Base-by-base conservation (phyloP, 257 asterid genomes). In the Solanum piurae region DNA sequence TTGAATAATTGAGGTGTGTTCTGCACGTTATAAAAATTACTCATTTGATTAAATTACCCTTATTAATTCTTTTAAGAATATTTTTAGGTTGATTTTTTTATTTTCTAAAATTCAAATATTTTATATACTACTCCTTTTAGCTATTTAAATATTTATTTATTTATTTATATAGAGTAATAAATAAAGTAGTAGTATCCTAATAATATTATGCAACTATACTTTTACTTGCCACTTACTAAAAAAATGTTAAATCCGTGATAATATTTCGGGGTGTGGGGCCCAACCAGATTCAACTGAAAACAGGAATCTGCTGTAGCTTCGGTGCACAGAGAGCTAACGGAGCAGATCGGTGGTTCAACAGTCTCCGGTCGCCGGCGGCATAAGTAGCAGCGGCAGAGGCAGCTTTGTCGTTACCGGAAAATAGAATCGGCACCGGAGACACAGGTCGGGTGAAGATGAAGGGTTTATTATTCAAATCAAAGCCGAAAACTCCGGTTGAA, bases 401-500 rank as follows among this genome's bases (percentile, higher is more conserved):
- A 29, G 21, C 2, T 40, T 77, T 42, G 37, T 13, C 58, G 27
- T 42, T 25, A 77, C 62, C 25, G 68, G 42, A 27, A 18, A 16
- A 46, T 29, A 46, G 6, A 21, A 80, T 44, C 42, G 68, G 68
- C 14, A 20, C 86, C 31, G 86, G 44, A 49, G 29, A 27, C n/a
- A 7, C 64, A n/a, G 66, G 88, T 90, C 29, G 68, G 64, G 68
- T 16, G 20, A 80, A 82, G 64, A 82, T 82, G 86, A 82, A 82
- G 64, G 68, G 69, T 6, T 82, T 82, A 40, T 71, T 95, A 83
- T 91, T 92, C 90, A 95, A 94, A 90, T 89, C 94, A 13, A 94
- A 93, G 91, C 94, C 97, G 3, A 94, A 83, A 89, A 92, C 97
- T 36, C 97, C 97, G 2, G 93, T 86, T 38, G 98, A 94, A 87